Evolutionary conservation across 1,284 basidiomycete genomes (phyloP).

Genomic region (Afroboletus lepidellus): DNA sequence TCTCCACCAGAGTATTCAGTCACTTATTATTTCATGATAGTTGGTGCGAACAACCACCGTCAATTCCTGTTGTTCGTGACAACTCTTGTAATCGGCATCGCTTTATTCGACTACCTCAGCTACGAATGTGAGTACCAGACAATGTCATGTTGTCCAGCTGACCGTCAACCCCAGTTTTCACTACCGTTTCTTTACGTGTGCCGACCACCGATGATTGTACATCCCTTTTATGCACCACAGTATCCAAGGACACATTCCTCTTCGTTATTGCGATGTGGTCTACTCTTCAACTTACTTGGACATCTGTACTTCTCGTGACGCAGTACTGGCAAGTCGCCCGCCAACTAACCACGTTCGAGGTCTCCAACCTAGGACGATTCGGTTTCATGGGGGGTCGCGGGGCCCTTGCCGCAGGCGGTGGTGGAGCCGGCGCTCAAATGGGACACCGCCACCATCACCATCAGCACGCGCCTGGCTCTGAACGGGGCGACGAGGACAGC

Average conservation of each 20-base stretch:
- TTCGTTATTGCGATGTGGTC: conserved; percentile 82
- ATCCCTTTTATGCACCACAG: conserved; percentile 67
- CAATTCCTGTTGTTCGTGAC: conserved; percentile 91
- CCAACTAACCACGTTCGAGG: conserved; percentile 97
- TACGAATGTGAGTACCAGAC: conserved; percentile 64
- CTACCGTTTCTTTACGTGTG: conserved; percentile 40
- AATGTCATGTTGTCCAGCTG: conserved; percentile 5
- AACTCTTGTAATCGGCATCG: conserved; percentile 80
- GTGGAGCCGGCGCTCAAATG: conserved; percentile 75
- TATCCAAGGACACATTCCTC: conserved; percentile 80
- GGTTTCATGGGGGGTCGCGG: conserved; percentile 97
- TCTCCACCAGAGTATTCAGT: background rate
- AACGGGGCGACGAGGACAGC: conserved; percentile 58
- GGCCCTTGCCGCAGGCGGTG: conserved; percentile 92
- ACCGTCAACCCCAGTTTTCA: conserved; percentile 45
- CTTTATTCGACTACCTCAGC: conserved; percentile 79
- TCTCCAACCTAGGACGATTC: conserved; percentile 91
- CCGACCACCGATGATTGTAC: conserved; percentile 61
- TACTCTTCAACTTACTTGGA: conserved; percentile 92
- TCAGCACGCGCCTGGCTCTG: conserved; percentile 36
- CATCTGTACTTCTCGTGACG: conserved; percentile 77
- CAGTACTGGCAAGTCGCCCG: conserved; percentile 91
- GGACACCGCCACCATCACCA: conserved; percentile 60
- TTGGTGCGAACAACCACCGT: conserved; percentile 94
- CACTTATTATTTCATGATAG: conserved; percentile 38